These are phyloP conservation scores for Phytophthora europaea DNA, from an alignment of 352 stramenopile species.

Conservation along the genomic window DNA sequence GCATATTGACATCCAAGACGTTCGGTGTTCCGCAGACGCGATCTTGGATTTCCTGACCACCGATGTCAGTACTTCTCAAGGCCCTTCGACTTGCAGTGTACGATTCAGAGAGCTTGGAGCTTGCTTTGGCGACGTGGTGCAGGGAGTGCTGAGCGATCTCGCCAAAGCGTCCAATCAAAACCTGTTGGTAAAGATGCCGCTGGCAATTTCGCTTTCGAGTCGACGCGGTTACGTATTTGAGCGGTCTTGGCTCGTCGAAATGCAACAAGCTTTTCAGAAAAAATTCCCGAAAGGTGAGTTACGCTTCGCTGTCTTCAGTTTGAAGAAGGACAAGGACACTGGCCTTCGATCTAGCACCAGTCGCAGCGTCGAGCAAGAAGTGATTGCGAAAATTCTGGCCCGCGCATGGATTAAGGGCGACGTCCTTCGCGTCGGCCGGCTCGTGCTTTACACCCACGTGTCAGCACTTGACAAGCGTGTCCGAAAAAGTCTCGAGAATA, in stretches of 20 bases:
- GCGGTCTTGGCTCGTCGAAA: conserved; percentile 39
- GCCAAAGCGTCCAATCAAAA: conserved; percentile 1
- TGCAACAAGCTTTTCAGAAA: conserved; percentile 28
- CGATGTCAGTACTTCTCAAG: neutral
- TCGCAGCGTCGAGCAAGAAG: conserved; percentile 40
- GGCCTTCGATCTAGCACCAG: conserved; percentile 16
- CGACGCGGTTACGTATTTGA: conserved; percentile 56
- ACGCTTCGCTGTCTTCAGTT: conserved; percentile 46
- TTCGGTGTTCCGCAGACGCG: conserved; percentile 39
- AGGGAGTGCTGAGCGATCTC: conserved; percentile 39
- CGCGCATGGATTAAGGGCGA: conserved; percentile 44
- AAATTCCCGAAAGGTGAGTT: conserved; percentile 30
- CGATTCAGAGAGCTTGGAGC: conserved; percentile 49
- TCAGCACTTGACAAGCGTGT: conserved; percentile 29
- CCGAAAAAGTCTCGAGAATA: conserved; percentile 11
- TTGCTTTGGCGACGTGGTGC: conserved; percentile 52
- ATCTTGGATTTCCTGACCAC: conserved; percentile 35
- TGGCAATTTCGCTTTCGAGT: conserved; percentile 46
- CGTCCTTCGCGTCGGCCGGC: conserved; percentile 44
- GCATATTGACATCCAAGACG: conserved; percentile 49
- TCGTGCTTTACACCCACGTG: conserved; percentile 46
- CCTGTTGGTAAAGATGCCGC: conserved; percentile 1
- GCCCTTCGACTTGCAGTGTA: conserved; percentile 15
- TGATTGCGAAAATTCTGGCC: conserved; percentile 33
- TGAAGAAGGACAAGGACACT: conserved; percentile 47